Evolutionary conservation across 306 rosid species (phyloP), one percentile per base, ranked within the genome.

Genomic region (Lathyrus aphaca): DNA sequence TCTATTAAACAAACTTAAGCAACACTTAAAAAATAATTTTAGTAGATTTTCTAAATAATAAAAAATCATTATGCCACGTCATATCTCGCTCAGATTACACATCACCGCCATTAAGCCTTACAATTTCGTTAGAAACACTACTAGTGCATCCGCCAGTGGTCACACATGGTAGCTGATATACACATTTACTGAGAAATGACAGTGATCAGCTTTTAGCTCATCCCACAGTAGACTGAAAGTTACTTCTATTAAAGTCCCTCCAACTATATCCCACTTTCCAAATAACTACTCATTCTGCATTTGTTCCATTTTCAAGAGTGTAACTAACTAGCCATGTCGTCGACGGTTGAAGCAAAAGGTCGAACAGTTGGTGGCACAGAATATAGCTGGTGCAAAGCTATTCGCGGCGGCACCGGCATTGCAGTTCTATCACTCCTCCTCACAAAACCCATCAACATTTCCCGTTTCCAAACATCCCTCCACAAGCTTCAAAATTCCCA

Each of bases 381-480:
- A 79, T 8, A 10, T 17, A 81, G 80, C 40, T 78, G 89, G 85
- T 87, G 86, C 67, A 72, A 45, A 27, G 86, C 86, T 0, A 77
- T 82, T 43, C 77, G 72, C 3, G 86, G 88, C 1, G 85, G 92
- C 43, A 84, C 86, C 3, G 89, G 92, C 65, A 76, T 78, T 4
- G 81, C 80, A 3, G 84, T 80, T 3, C 64, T 87, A 7, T 87
- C 85, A 13, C 11, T 87, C 1, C 81, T 62, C 13, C 6, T 32
- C 72, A 43, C 87, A 2, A 81, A 76, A 49, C 7, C 73, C 10
- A 81, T 58, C 0, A 32, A 68, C 0, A 58, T 74, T 48, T 56
- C 80, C 0, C 72, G 8, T 42, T 66, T 85, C 66, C 80, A 82
- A 76, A 71, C 44, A 2, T 81, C 86, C 39, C 81, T 84, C 35